Base-by-base conservation (phyloP, 106 monocot species). In the Platanthera guangdongensis region DNA sequence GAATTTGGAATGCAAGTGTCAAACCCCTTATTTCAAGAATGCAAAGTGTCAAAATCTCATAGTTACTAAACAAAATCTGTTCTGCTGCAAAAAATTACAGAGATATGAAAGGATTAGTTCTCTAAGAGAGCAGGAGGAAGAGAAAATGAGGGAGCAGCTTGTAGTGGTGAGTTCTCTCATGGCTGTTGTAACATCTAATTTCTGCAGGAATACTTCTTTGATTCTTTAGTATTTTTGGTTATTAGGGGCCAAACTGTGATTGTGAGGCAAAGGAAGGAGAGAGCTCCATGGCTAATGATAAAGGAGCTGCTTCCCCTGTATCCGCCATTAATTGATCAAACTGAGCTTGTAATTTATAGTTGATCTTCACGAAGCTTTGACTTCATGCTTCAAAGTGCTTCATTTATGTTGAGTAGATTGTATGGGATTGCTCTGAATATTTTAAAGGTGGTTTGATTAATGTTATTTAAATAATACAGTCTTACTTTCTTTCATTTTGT, bases 61-160 rank as follows among this genome's bases (percentile, higher is more conserved):
- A 55, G 55, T 55, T 55, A 3, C 55, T 16, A 15, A 15, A 15
- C 13, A 0, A 13, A 55, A 4, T 14, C 5, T 55, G 5, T 60
- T n/a, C 21, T 60, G n/a, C 21, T 21, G 6, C 19, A 21, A 9
- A 9, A 50, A 49, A 3, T 63, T 73, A 19, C 78, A 83, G 84
- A 75, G 47, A 39, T 51, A 49, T 5, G 71, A 45, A 6, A 62
- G 39, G 1, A 67, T 80, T 59, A 54, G 52, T 47, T 60, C 80
- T 19, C 76, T 76, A 10, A 76, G 80, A 72, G 57, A 16, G 7
- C 59, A 71, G 51, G 84, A 80, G 50, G 32, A 76, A 45, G 80
- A 76, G 63, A 84, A 57, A 73, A 82, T 63, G 32, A 75, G 16
- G 52, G 80, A 77, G 65, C 3, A 21, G 10, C 70, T 75, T 32